Evolutionary conservation across 192 early-diverging fungal species (phyloP).

Genomic region (Coemansia sp.): DNA sequence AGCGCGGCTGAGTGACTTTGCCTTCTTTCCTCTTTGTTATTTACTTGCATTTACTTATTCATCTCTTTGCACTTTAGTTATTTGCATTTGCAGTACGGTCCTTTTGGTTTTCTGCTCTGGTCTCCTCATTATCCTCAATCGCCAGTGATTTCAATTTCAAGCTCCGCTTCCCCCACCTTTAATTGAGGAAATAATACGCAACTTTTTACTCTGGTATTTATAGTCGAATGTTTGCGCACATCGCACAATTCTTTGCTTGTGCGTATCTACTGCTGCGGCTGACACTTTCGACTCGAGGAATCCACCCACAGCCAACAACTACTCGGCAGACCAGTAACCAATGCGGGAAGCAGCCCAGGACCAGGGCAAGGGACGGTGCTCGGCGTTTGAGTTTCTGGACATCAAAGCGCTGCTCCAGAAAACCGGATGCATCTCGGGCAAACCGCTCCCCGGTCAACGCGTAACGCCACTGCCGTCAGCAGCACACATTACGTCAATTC

Average conservation of each 20-base stretch:
- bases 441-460: constrained; percentile 26
- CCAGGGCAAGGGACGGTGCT: constrained; percentile 14
- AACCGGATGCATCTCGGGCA: constrained; percentile 18
- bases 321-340: not conserved
- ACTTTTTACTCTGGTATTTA: not conserved
- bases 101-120: not conserved
- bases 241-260: not conserved
- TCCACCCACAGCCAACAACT: not conserved
- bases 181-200: not conserved
- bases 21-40: constrained; percentile 2
- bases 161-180: not conserved
- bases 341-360: constrained; percentile 6
- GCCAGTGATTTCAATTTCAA: not conserved
- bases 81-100: not conserved
- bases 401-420: constrained; percentile 32
- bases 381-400: constrained; percentile 20
- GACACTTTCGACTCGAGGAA: not conserved
- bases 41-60: not conserved
- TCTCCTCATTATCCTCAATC: not conserved
- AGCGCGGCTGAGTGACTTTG: not conserved
- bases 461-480: constrained; percentile 7
- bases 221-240: not conserved
- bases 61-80: not conserved
- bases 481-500: constrained; percentile 16
- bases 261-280: not conserved